Base-by-base conservation (phyloP, 2,329 filamentous ascomycete genomes). In the Alternaria gansuensis region DNA sequence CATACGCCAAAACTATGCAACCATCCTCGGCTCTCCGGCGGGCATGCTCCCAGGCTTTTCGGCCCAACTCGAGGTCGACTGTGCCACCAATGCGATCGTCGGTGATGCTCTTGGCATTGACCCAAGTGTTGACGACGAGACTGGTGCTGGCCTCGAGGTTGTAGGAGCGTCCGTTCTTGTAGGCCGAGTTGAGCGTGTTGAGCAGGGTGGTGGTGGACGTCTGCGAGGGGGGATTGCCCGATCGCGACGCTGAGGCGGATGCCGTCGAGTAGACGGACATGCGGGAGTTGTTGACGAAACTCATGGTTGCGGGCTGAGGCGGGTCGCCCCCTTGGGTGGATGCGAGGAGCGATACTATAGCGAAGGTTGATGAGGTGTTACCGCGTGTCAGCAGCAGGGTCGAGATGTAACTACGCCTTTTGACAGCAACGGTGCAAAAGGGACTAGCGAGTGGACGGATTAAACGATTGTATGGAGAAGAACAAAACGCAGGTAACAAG, bases 31-130 rank as follows among this genome's bases (percentile, higher is more conserved):
- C 95, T 81, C 95, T 87, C 62, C 95, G 88, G 67, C 94, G 87
- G 56, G 95, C 94, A 82, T 99, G 95, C 80, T 99, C 95, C 94
- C 95, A 99, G 3, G 93, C 93, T 75, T 92, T 87, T 51, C 87
- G 83, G 14, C 91, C 91, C 50, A 99, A 80, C 23, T 90, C 86
- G 40, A 86, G 80, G 78, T 99, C 95, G 40, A 98, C 87, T 7
- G 91, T 93, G 53, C 91, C 91, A 51, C 91, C 91, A 45, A 83
- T 82, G 55, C 85, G 84, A 36, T 90, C 90, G 70, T 92, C 87
- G 37, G 89, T 87, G 24, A 85, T 81, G 66, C 90, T 90, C 28
- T 87, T 84, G 17, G 92, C 91, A 3, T 92, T 96, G 52, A 95
- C 85, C 93, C 93, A 97, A 57, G 93, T 97, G 80, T 98, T 98